Conservation (phyloP, 2,329 filamentous ascomycete species). For the Teratosphaeria epicoccoides region DNA sequence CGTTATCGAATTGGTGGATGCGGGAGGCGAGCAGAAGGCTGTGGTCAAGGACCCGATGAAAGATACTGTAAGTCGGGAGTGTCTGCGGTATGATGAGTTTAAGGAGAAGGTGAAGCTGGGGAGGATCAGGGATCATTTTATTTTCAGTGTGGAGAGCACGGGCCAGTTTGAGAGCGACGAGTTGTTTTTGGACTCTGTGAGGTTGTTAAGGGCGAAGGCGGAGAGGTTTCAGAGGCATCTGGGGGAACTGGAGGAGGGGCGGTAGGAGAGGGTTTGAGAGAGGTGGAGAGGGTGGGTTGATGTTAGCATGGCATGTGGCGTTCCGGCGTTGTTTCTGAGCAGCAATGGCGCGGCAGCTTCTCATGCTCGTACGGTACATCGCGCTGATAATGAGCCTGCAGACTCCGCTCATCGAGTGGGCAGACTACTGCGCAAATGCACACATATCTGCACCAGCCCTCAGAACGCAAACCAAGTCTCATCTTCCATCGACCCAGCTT, state of each 20-base stretch:
- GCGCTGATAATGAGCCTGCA: no score
- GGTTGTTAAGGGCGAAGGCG: slow-evolving; percentile 77
- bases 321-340: neutral
- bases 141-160: slow-evolving; percentile 88
- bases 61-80: slow-evolving; percentile 91
- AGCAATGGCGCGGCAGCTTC: neutral
- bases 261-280: slow-evolving; percentile 5
- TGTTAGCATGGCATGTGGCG: neutral
- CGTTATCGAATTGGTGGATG: slow-evolving; percentile 67
- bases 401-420: no score
- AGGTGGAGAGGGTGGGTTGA: neutral
- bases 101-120: slow-evolving; percentile 91
- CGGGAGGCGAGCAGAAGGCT: slow-evolving; percentile 67
- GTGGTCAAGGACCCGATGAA: slow-evolving; percentile 82
- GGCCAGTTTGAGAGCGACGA: slow-evolving; percentile 92
- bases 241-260: slow-evolving; percentile 31
- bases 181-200: slow-evolving; percentile 82
- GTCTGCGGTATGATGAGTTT: slow-evolving; percentile 83
- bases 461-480: no score
- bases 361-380: no score
- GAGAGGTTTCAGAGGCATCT: slow-evolving; percentile 61
- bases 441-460: no score
- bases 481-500: no score
- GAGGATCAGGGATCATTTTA: slow-evolving; percentile 86
- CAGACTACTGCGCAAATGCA: no score